Conservation (phyloP, 371 early-diverging fungal species). For the Apophysomyces variabilis region DNA sequence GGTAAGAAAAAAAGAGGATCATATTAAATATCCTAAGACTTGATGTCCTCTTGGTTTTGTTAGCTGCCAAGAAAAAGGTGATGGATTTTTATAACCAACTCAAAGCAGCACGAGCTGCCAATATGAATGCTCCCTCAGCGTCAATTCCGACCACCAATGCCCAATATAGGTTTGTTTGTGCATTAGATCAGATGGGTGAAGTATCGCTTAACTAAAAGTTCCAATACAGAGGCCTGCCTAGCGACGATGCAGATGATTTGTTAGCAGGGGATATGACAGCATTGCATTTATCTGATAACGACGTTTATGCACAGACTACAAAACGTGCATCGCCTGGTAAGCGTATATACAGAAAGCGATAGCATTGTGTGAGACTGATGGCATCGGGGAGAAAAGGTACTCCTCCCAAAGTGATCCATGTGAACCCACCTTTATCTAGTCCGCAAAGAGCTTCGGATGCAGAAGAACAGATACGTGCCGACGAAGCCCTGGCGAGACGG, state of each 20-base stretch:
- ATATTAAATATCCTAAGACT: not conserved
- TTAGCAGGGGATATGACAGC: conserved; percentile 54
- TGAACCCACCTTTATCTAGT: conserved; percentile 4
- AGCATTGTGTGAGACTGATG: not conserved
- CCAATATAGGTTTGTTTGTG: conserved; percentile 38
- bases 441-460: conserved; percentile 14
- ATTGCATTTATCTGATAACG: conserved; percentile 52
- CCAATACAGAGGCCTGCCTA: conserved; percentile 40
- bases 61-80: conserved; percentile 57
- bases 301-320: conserved; percentile 48
- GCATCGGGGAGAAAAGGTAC: conserved; percentile 11
- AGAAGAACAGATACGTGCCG: conserved; percentile 47
- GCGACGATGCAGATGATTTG: conserved; percentile 51
- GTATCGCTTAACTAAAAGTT: too few species aligned
- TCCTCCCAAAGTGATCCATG: conserved; percentile 16
- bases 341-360: conserved; percentile 10
- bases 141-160: conserved; percentile 52
- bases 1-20: conserved; percentile 26
- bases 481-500: conserved; percentile 50
- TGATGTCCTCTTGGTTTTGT: not conserved
- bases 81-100: conserved; percentile 51
- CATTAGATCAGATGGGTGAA: too few species aligned
- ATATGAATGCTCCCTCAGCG: conserved; percentile 16
- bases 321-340: conserved; percentile 9
- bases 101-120: conserved; percentile 34